These are phyloP conservation scores for Psilocybe sp. DNA, from an alignment of 768 basidiomycete genomes.

Conservation along the genomic window DNA sequence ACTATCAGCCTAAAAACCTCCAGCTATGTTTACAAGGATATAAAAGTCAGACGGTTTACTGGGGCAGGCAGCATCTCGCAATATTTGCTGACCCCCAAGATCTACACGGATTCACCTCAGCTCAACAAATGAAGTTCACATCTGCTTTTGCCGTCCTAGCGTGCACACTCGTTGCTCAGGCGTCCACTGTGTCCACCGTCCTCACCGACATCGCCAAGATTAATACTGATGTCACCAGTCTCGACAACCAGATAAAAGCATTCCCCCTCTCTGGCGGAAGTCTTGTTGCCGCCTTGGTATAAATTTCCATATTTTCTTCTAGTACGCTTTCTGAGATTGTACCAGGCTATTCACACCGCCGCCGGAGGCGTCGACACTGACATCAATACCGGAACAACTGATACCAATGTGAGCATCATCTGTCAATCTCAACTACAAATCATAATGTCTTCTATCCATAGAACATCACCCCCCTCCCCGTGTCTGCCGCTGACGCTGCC, in stretches of 20 bases:
- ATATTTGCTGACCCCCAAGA: no score
- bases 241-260: conserved; percentile 24
- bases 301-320: no score
- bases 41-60: no score
- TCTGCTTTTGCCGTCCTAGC: conserved; percentile 3
- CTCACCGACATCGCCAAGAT: conserved; percentile 23
- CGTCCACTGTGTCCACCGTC: conserved; percentile 20
- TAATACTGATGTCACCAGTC: conserved; percentile 17
- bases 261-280: conserved; percentile 26
- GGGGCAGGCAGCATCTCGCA: no score
- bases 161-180: conserved; percentile 4
- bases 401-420: conserved; percentile 21
- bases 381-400: conserved; percentile 20
- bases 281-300: conserved; percentile 21
- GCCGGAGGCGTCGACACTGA: conserved; percentile 17
- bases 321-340: background rate
- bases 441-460: conserved; percentile 5
- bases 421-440: background rate
- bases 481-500: conserved; percentile 22
- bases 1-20: no score
- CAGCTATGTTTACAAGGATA: no score
- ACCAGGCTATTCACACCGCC: conserved; percentile 24
- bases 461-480: conserved; percentile 11
- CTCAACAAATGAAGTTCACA: conserved; percentile 2
- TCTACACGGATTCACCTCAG: no score